These are phyloP conservation scores for Melampsora abietis-canadensis DNA, from an alignment of 1,284 basidiomycete genomes.

Conservation along the genomic window DNA sequence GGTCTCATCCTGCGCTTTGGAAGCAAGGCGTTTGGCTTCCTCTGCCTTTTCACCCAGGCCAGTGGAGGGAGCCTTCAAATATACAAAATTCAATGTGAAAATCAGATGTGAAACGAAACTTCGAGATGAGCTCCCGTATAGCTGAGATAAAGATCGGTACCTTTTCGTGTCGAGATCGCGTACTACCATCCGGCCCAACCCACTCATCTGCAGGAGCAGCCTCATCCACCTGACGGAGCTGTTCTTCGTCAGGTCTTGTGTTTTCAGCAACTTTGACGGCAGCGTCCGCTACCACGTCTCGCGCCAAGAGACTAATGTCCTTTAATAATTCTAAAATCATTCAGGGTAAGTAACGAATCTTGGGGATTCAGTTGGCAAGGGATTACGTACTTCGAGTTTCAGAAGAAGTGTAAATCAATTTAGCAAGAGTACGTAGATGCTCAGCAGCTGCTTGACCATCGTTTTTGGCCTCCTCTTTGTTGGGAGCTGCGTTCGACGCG, in stretches of 20 bases:
- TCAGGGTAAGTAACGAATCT: conserved; percentile 45
- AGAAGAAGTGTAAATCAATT: conserved; percentile 79
- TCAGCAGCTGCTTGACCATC: conserved; percentile 60
- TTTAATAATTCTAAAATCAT: conserved; percentile 46
- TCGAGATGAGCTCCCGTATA: too few relatives aligned
- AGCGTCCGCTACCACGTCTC: conserved; percentile 76
- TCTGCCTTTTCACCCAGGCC: conserved; percentile 24
- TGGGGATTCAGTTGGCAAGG: neutral
- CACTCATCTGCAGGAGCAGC: conserved; percentile 53
- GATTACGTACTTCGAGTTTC: conserved; percentile 83
- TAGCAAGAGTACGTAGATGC: conserved; percentile 74
- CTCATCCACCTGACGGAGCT: conserved; percentile 67
- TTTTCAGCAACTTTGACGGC: conserved; percentile 70
- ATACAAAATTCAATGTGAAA: neutral
- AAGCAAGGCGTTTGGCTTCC: conserved; percentile 24
- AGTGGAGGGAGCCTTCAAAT: conserved; percentile 29
- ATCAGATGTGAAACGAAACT: neutral
- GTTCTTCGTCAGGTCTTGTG: conserved; percentile 67
- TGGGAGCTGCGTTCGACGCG: conserved; percentile 28
- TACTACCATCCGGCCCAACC: conserved; percentile 40
- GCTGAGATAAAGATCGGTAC: neutral
- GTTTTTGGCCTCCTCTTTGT: conserved; percentile 37
- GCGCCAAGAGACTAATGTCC: conserved; percentile 54
- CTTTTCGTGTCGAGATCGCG: conserved; percentile 15
- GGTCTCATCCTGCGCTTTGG: conserved; percentile 33